A percentile compares a stretch with the other conserved stretches of the same genome.
Evolutionary conservation across 352 stramenopile genomes (phyloP).

Genomic region (Pythium dissotocum): DNA sequence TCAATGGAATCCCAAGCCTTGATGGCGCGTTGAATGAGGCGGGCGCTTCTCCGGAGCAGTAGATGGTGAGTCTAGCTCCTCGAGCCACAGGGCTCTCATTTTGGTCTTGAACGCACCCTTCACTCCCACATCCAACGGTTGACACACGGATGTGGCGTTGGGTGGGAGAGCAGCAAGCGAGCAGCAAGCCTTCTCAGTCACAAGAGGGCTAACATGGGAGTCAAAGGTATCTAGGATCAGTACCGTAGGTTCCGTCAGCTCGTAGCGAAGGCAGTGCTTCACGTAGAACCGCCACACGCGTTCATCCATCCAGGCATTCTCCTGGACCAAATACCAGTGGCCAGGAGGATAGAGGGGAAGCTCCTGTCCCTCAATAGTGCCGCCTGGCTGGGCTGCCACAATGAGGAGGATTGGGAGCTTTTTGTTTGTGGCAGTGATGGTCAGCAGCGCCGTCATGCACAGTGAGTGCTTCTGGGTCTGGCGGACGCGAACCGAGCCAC

Average conservation of each 20-base stretch:
- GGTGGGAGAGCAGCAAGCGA: conserved; percentile 4
- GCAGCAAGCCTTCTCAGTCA: conserved; percentile 7
- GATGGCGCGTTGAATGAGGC: conserved; percentile 11
- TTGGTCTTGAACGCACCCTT: conserved; percentile 21
- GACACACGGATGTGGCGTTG: conserved; percentile 22
- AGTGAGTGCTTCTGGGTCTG: conserved; percentile 3
- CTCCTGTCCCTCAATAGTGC: conserved; percentile 21
- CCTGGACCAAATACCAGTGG: conserved; percentile 22
- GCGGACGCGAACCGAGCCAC: not conserved
- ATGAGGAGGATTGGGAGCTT: conserved; percentile 33
- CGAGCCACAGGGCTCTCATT: conserved; percentile 20
- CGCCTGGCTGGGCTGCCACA: conserved; percentile 8
- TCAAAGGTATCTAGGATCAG: conserved; percentile 32
- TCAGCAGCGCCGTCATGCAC: conserved; percentile 5
- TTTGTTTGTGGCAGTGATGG: conserved; percentile 11
- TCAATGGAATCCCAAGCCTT: conserved; percentile 2
- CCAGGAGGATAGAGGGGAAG: conserved; percentile 15
- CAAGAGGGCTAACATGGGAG: conserved; percentile 10
- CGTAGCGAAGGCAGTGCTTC: too few species aligned
- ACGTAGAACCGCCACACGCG: conserved; percentile 12
- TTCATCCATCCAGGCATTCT: conserved; percentile 31
- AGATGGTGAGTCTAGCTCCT: not conserved
- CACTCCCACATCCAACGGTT: conserved; percentile 24
- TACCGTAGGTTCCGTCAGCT: not conserved
- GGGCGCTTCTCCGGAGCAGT: conserved; percentile 6